Evolutionary conservation across 164 flowering plant species (phyloP).

Genomic region (Cinnamomum micranthum): DNA sequence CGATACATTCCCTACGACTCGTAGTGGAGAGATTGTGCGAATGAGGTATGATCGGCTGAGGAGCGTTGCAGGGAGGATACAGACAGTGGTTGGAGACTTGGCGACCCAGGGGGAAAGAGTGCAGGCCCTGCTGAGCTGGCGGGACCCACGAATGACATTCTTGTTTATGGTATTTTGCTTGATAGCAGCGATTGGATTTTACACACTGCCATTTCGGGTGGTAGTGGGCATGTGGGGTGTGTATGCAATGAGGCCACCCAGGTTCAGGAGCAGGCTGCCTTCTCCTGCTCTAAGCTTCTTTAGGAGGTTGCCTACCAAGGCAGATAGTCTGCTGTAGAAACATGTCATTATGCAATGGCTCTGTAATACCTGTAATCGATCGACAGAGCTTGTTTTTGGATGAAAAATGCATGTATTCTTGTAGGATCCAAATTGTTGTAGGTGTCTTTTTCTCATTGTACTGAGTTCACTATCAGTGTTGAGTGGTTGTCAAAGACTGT

Average conservation of each 20-base stretch:
- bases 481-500: not conserved
- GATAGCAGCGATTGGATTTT: slow-evolving; percentile 18
- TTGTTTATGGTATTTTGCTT: slow-evolving; percentile 20
- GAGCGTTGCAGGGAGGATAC: slow-evolving; percentile 28
- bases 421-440: not conserved
- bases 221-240: slow-evolving; percentile 13
- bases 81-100: slow-evolving; percentile 28
- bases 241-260: slow-evolving; percentile 25
- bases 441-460: not conserved
- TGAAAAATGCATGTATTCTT: not conserved
- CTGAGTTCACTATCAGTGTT: not conserved
- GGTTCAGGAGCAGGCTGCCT: slow-evolving; percentile 26
- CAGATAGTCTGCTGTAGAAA: slow-evolving; percentile 23
- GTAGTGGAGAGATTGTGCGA: slow-evolving; percentile 23
- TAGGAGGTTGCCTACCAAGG: slow-evolving; percentile 24
- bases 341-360: not conserved
- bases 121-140: slow-evolving; percentile 28
- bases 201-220: slow-evolving; percentile 23
- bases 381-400: not conserved
- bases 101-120: slow-evolving; percentile 29
- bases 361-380: not conserved
- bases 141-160: slow-evolving; percentile 28
- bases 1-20: slow-evolving; percentile 28
- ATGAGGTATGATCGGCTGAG: slow-evolving; percentile 33
- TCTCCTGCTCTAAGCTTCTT: slow-evolving; percentile 28